These are phyloP conservation scores for Millerago galiae DNA, from an alignment of 805 yeast species.

Conservation along the genomic window DNA sequence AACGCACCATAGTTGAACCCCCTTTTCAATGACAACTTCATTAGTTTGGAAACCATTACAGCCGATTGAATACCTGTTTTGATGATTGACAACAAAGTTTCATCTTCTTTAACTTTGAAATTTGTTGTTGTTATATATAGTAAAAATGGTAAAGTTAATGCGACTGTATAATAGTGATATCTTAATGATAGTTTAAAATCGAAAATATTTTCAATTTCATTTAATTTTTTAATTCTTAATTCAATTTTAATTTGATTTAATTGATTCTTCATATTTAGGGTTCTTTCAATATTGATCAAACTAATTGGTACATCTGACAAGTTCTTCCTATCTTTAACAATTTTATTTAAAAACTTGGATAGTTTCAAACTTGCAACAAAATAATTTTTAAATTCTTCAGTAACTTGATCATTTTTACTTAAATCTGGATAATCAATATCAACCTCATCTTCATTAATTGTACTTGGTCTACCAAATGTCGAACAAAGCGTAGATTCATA, in stretches of 20 bases:
- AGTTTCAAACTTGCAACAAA: slow-evolving; percentile 30
- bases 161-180: slow-evolving; percentile 35
- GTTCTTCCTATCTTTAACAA: slow-evolving; percentile 33
- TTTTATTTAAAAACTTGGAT: slow-evolving; percentile 32
- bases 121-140: slow-evolving; percentile 33
- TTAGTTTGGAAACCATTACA: slow-evolving; percentile 31
- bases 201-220: slow-evolving; percentile 26
- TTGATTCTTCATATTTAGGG: slow-evolving; percentile 30
- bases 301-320: slow-evolving; percentile 31
- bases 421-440: slow-evolving; percentile 34
- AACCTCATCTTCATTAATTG: slow-evolving; percentile 38
- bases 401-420: slow-evolving; percentile 8
- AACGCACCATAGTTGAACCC: slow-evolving; percentile 36
- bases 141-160: slow-evolving; percentile 38
- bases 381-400: slow-evolving; percentile 25
- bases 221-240: slow-evolving; percentile 25
- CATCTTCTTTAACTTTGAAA: slow-evolving; percentile 31
- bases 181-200: slow-evolving; percentile 36
- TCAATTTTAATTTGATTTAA: slow-evolving; percentile 30
- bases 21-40: slow-evolving; percentile 25
- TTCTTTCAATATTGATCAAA: slow-evolving; percentile 33
- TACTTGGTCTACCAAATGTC: slow-evolving; percentile 40
- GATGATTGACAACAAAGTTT: slow-evolving; percentile 34
- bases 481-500: slow-evolving; percentile 35
- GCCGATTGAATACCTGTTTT: slow-evolving; percentile 37